Evolutionary conservation across 306 rosid species (phyloP), one percentile per base, ranked within the genome.

Genomic region (Sophora flavescens): DNA sequence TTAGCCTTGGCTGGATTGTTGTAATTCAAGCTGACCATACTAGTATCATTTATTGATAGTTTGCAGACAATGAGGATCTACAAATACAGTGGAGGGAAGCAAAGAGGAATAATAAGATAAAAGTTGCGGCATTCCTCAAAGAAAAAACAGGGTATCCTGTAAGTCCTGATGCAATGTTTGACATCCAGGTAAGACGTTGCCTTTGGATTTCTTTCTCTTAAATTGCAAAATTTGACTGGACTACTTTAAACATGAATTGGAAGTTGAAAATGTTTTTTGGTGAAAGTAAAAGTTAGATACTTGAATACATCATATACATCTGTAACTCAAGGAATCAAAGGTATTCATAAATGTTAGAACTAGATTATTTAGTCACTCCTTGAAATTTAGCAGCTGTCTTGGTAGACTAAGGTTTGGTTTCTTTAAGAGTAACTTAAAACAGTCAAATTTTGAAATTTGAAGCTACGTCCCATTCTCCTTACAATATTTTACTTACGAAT

Each of bases 111-210:
- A 95, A 95, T 75, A 95, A 95, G 85, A 68, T 86, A 88, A 95
- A 90, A 88, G 93, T 89, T 83, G 97, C 82, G 0, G 84, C 88
- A 26, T 84, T 92, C 44, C 80, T 95, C 71, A 89, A 72, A 84
- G 97, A 92, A 80, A 92, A 56, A 87, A 90, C 99, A 11, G 99
- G 99, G 35, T 95, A 89, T 65, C 85, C 93, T 79, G 92, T 95
- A 81, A 92, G 87, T 85, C 90, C 97, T 44, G 97, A 95, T 80
- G 89, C 97, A 73, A 82, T 95, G 97, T 92, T 88, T 83, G 99
- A 95, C 82, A 83, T 92, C 83, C 99, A 95, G 97, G 99, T 92
- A 52, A 58, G 68, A 70, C 83, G 59, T 64, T 76, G n/a, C 72
- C 42, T 72, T 62, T 8, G 52, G 63, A 35, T 71, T 13, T 22